Conservation (phyloP, 108 stramenopile species). For the Pseudonitzschia pungens region DNA sequence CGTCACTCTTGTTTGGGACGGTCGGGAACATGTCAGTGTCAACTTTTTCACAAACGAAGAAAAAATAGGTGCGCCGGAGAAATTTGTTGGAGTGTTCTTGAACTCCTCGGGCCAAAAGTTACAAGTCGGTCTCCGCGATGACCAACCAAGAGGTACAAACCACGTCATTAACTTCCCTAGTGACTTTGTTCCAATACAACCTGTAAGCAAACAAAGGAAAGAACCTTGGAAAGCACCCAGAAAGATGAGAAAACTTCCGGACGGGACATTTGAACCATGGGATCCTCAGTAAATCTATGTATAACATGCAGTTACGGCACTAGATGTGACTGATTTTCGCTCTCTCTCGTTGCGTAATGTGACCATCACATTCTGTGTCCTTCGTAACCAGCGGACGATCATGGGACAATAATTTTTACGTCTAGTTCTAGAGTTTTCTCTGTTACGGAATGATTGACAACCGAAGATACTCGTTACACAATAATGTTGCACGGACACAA, state of each 20-base stretch:
- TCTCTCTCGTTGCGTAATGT: no score
- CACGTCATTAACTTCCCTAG: slow-evolving; percentile 51
- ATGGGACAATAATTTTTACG: no score
- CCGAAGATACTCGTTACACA: no score
- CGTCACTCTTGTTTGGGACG: slow-evolving; percentile 44
- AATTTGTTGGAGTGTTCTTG: slow-evolving; percentile 28
- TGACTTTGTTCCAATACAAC: slow-evolving; percentile 14
- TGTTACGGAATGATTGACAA: no score
- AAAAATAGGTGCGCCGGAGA: slow-evolving; percentile 12
- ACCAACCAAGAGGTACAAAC: slow-evolving; percentile 60
- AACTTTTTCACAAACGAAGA: slow-evolving; percentile 47
- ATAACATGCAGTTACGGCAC: no score
- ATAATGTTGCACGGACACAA: no score
- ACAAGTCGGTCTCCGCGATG: slow-evolving; percentile 40
- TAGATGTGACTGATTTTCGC: no score
- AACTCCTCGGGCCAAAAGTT: slow-evolving; percentile 3
- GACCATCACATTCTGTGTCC: no score
- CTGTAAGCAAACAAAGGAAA: neutral
- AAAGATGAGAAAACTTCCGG: slow-evolving; percentile 5
- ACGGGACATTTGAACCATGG: slow-evolving; percentile 2
- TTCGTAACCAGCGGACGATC: no score
- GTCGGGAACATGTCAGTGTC: slow-evolving; percentile 40
- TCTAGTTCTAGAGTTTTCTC: no score
- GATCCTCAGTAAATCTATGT: neutral
- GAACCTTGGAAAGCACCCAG: neutral